phyloP scores from a whole-genome alignment of 1,139 yeast genomes.

The Debaryomyces psychrophilus region DNA sequence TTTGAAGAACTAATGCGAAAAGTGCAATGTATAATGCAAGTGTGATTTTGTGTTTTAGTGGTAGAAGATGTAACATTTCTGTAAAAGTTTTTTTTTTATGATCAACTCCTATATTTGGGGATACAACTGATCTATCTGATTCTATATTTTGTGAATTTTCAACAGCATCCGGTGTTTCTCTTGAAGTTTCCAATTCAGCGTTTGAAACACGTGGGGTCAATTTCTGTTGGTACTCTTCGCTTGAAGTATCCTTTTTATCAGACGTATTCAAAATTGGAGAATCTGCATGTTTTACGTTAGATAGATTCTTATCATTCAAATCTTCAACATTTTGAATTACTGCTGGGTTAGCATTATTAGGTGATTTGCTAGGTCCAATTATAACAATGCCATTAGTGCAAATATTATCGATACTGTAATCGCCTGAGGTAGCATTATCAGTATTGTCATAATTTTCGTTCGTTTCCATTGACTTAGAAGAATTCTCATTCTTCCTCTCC shows the following conservation, averaged over 20 bases:
- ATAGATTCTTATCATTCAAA: not conserved
- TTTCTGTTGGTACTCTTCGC: not conserved
- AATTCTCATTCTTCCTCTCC: constrained; percentile 5
- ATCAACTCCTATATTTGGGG: not conserved
- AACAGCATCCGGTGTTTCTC: not conserved
- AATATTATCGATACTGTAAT: not conserved
- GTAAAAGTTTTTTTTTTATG: not conserved
- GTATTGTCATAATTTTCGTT: not conserved
- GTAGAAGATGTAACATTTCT: not conserved
- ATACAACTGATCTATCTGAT: not conserved
- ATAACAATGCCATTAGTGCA: not conserved
- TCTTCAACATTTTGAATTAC: not conserved
- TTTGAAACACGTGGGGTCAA: constrained; percentile 29
- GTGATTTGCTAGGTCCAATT: not conserved
- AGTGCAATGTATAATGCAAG: constrained; percentile 1
- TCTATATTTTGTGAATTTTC: not conserved
- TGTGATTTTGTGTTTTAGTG: not conserved
- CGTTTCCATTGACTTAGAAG: not conserved
- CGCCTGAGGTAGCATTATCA: constrained; percentile 10
- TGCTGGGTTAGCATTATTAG: not conserved
- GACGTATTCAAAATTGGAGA: not conserved
- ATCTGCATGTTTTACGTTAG: constrained; percentile 5
- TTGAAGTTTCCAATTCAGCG: constrained; percentile 13
- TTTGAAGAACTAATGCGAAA: not conserved
- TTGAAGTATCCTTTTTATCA: constrained; percentile 12